Conservation (phyloP, 768 basidiomycete genomes). For the Rhizopogon roseolus region DNA sequence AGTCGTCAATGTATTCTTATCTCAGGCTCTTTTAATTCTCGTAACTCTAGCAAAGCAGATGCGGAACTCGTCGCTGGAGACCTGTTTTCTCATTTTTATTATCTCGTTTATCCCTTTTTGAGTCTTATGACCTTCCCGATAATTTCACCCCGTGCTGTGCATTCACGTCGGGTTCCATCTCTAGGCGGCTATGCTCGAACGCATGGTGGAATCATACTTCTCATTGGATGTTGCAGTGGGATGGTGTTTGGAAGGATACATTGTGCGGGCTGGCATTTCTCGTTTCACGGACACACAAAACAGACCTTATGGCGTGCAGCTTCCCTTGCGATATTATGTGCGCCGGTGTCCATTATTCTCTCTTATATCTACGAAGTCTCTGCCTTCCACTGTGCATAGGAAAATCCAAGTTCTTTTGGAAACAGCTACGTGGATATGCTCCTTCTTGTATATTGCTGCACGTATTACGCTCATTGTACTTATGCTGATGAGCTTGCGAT, state of each 20-base stretch:
- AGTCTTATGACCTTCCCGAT: no score
- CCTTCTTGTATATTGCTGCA: slow-evolving; percentile 8
- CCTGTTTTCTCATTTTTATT: no score
- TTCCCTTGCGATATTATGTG: slow-evolving; percentile 12
- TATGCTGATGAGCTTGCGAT: slow-evolving; percentile 4
- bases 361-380: not conserved
- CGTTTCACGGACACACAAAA: slow-evolving; percentile 18
- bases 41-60: no score
- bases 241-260: slow-evolving; percentile 20
- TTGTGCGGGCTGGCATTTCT: slow-evolving; percentile 23
- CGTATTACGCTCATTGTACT: slow-evolving; percentile 7
- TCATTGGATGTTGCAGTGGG: not conserved
- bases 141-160: not conserved
- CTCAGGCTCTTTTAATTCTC: no score
- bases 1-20: no score
- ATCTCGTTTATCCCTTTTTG: no score
- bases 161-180: not conserved
- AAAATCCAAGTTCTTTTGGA: no score
- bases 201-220: no score
- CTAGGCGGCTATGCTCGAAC: not conserved
- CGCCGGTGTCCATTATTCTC: not conserved
- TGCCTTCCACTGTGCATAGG: not conserved
- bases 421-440: not conserved
- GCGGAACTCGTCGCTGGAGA: no score
- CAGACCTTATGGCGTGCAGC: slow-evolving; percentile 19